Evolutionary conservation across 1,284 basidiomycete species (phyloP), one percentile per base, ranked within the genome.

Genomic region (Takashimella tepidaria): DNA sequence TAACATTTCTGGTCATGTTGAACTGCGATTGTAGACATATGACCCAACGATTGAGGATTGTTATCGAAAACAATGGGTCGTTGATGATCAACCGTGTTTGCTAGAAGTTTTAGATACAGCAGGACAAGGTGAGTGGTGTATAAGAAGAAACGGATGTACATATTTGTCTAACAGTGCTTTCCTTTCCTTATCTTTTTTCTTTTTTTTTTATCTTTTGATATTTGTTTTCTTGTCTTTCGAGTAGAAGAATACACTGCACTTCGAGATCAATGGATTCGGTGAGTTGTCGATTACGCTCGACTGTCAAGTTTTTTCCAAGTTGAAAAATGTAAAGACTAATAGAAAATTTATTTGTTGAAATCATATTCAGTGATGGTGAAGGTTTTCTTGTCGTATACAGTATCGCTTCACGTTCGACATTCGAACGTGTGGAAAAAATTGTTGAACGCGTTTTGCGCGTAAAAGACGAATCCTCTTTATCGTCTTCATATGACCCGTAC

Each of bases 331-430:
- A n/a, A n/a, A n/a, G n/a, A n/a, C n/a, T n/a, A n/a, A n/a, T n/a
- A n/a, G n/a, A n/a, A n/a, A n/a, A n/a, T n/a, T n/a, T n/a, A n/a
- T n/a, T n/a, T n/a, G n/a, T n/a, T n/a, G n/a, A n/a, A n/a, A n/a
- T n/a, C n/a, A n/a, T n/a, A n/a, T 56, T 37, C 78, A 92, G 95
- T 49, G 96, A 98, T 74, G 95, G 96, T 59, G 92, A 98, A 79
- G 96, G 95, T 10, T 98, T 98, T 78, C 87, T 99, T 60, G 84
- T 99, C 55, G 96, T 98, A 54, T 99, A 98, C 79, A 96, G 92
- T 50, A 97, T 99, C 74, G 91, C 92, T 51, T 93, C 92, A 45
- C 84, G 92, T 70, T 85, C 86, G 64, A 93, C 92, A 23, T 98
- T 97, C 66, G 90, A 97, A 68, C 89, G 93, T 27, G 84, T 95